Conservation (phyloP, 495 filamentous ascomycete species). For the Poronia punctata region DNA sequence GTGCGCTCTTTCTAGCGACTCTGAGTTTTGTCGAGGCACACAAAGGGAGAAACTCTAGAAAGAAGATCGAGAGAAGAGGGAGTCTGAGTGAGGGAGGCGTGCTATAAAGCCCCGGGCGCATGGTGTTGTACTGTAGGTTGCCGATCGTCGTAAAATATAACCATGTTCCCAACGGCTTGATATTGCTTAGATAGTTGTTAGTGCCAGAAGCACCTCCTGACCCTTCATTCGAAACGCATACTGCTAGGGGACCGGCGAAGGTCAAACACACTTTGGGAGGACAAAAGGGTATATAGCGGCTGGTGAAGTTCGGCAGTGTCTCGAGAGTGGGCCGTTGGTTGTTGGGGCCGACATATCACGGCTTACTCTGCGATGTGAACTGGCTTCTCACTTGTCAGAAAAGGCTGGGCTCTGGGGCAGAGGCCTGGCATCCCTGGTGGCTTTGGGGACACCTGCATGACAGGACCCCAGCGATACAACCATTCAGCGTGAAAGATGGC, state of each 20-base stretch:
- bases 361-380: conserved; percentile 28
- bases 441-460: conserved; percentile 30
- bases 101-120: conserved; percentile 27
- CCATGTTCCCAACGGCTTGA: conserved; percentile 21
- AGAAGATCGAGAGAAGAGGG: conserved; percentile 19
- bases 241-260: conserved; percentile 36
- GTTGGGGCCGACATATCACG: conserved; percentile 17
- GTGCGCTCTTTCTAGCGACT: conserved; percentile 11
- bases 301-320: conserved; percentile 40
- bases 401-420: conserved; percentile 23
- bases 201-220: conserved; percentile 30
- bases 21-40: conserved; percentile 27
- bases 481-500: conserved; percentile 25
- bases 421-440: too few species aligned
- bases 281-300: conserved; percentile 47
- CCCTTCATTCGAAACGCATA: conserved; percentile 37
- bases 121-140: conserved; percentile 23
- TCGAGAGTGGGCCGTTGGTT: conserved; percentile 21
- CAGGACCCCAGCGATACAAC: conserved; percentile 26
- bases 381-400: conserved; percentile 32
- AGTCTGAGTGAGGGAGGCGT: conserved; percentile 20
- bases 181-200: conserved; percentile 1
- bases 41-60: conserved; percentile 28
- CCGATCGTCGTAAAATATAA: conserved; percentile 25
- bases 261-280: conserved; percentile 28